Evolutionary conservation across 2,329 filamentous ascomycete genomes (phyloP), one percentile per base, ranked within the genome.

Genomic region (Aspergillus chevalieri): DNA sequence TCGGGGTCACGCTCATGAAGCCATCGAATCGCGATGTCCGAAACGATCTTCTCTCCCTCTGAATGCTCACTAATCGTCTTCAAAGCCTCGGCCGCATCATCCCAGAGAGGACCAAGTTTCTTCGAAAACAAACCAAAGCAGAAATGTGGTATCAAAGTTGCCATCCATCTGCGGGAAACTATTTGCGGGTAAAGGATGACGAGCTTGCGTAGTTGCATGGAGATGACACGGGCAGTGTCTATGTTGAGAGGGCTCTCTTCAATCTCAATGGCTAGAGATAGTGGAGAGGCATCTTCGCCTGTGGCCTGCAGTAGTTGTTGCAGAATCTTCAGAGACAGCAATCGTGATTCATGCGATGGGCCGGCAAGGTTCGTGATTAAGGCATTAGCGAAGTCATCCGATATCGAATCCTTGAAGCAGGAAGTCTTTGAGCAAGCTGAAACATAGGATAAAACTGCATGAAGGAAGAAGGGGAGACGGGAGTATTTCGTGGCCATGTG

Each of bases 91-190:
- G 86, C 82, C 0, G 88, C 81, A 60, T 95, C 89, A 52, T 95
- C 88, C 88, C 92, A 96, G 5, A 94, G 76, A 33, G 89, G 89
- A 0, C 90, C 81, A 56, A 96, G 77, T 57, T 86, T 88, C 44
- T 95, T 83, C 0, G 91, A 93, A 52, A 97, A 78, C 69, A 96
- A 80, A 44, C 93, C 93, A 59, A 96, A 95, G 59, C 89, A 84
- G 61, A 91, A 97, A 0, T 82, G 78, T 0, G 91, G 87, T 26
- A 97, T 79, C 6, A 89, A 82, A 59, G 80, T 78, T 51, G 80
- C 77, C 55, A 94, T 72, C 81, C 85, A 87, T 1, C 80, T 80
- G 34, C 80, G 76, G 2, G 79, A 72, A 38, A 75, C 73, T 8
- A 85, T 64, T 21, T 79, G 74, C 5, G 78, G 70, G 64, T 93